Evolutionary conservation across 805 yeast species (phyloP), one percentile per base, ranked within the genome.

Genomic region (Isabelozyma rhagii): DNA sequence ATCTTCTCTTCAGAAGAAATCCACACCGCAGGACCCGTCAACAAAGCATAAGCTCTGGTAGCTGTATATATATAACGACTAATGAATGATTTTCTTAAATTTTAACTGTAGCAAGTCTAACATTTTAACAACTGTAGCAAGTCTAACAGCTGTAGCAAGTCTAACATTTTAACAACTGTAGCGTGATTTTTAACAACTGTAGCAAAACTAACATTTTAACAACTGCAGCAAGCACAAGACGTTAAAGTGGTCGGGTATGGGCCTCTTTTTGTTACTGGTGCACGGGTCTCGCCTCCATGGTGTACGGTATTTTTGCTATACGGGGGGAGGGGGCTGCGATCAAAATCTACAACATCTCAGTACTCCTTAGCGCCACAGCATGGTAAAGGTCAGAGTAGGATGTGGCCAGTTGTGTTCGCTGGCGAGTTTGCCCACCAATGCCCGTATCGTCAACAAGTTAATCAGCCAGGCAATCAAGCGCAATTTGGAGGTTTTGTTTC

Each of bases 391-490:
- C 13, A 43, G 27, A 17, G 15, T 43, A 3, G 97, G 96, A 17
- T 89, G 89, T 15, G 97, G 96, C 1, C 98, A 93, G 63, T 68
- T 93, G 51, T 84, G 92, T 55, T 87, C 97, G 0, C 80, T 92
- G 0, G 74, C 87, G 0, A 79, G 79, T 39, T 64, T 90, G 25
- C 60, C 67, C 1, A 75, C 73, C 18, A 93, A 93, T 56, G 84
- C 89, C 5, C 57, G 69, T 8, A 68, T 75, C 0, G 96, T 85
- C 0, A 75, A 79, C 10, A 72, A 72, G 29, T 71, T 92, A 38
- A 83, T 93, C 14, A 63, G 69, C n/a, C 67, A 74, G 47, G 96
- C 98, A 0, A 78, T 86, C 0, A 68, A 67, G 2, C 62, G 75
- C 13, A 79, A 85, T 3, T 91, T 87, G 11, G 74, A 78, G 53